Evolutionary conservation across 768 basidiomycete genomes (phyloP).

Genomic region (Russula abietina): DNA sequence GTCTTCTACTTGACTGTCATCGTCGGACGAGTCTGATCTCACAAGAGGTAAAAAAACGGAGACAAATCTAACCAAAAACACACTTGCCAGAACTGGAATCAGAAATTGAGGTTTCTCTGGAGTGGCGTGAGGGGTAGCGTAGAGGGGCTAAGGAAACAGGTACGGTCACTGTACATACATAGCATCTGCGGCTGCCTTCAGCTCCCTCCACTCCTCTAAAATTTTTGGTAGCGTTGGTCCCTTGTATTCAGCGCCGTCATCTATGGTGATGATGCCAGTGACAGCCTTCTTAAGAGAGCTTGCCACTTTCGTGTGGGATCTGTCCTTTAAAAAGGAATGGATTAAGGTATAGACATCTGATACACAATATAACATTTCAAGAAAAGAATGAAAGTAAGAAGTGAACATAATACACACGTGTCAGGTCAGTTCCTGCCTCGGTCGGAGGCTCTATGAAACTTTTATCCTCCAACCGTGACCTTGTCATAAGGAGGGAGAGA

Average conservation of each 20-base stretch:
- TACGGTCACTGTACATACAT: conserved; percentile 10
- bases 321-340: conserved; percentile 63
- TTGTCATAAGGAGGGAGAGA: background rate
- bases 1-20: background rate
- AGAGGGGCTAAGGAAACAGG: background rate
- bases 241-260: conserved; percentile 44
- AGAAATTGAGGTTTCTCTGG: conserved; percentile 21
- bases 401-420: conserved; percentile 2
- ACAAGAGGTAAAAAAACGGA: background rate
- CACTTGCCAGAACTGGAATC: conserved; percentile 24
- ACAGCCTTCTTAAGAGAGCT: conserved; percentile 69
- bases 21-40: conserved; percentile 25
- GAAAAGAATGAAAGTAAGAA: background rate
- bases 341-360: conserved; percentile 73
- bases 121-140: background rate
- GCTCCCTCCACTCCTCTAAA: conserved; percentile 55
- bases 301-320: conserved; percentile 64
- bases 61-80: background rate
- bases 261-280: conserved; percentile 52
- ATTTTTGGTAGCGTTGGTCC: conserved; percentile 60
- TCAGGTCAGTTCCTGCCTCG: background rate
- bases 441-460: background rate
- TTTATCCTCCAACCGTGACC: background rate
- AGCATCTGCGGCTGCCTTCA: conserved; percentile 13
- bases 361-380: background rate